Conservation (phyloP, 495 filamentous ascomycete genomes). For the Hamigera avellanea region DNA sequence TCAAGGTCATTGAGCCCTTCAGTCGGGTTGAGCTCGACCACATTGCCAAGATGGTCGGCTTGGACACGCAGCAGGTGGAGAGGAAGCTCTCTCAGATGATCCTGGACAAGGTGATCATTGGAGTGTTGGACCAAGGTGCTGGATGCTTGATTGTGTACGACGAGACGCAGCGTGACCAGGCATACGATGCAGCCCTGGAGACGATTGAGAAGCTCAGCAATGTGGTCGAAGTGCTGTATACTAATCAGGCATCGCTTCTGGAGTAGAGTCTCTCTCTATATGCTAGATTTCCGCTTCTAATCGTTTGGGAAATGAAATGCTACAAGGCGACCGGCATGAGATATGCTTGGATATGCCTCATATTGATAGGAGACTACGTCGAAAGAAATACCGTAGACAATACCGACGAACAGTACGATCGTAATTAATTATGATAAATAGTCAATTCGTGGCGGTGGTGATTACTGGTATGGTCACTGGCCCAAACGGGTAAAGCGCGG, state of each 20-base stretch:
- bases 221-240: conserved; percentile 94
- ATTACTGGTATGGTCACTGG: too few relatives aligned
- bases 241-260: conserved; percentile 89
- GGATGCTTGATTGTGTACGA: conserved; percentile 95
- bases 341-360: too few relatives aligned
- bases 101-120: conserved; percentile 94
- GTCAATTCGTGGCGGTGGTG: too few relatives aligned
- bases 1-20: conserved; percentile 99
- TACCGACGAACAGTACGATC: too few relatives aligned
- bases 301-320: conserved; percentile 6
- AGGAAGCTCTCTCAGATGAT: conserved; percentile 98
- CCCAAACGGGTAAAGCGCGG: conserved; percentile 31
- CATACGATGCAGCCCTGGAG: conserved; percentile 85
- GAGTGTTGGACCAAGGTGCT: conserved; percentile 93
- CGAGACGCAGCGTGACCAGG: conserved; percentile 83
- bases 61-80: conserved; percentile 95
- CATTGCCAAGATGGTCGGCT: conserved; percentile 90
- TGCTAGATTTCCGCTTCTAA: background rate
- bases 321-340: background rate
- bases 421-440: too few relatives aligned
- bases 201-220: conserved; percentile 96
- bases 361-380: background rate
- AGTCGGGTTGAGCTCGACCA: conserved; percentile 93
- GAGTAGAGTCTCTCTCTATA: conserved; percentile 44
- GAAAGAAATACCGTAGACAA: background rate